phyloP scores from a whole-genome alignment of 2,329 filamentous ascomycete genomes.

The Fusarium camptoceras region DNA sequence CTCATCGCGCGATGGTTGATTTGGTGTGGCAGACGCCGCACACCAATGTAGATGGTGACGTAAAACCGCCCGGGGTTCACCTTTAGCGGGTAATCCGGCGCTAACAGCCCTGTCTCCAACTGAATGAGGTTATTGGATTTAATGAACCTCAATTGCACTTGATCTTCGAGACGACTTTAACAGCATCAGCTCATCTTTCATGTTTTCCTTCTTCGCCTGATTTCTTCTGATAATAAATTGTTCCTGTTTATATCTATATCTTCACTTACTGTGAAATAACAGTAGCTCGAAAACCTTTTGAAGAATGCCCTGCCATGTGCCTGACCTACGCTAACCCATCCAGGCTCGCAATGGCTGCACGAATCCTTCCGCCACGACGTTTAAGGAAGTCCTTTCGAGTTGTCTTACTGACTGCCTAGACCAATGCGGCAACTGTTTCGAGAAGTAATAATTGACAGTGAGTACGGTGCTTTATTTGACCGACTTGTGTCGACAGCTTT shows the following conservation, averaged over 20 bases:
- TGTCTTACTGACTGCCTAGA: background rate
- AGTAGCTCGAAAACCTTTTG: accelerated
- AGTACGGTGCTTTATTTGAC: accelerated
- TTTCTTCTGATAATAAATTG: too few species aligned
- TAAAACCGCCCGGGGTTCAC: background rate
- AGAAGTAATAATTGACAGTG: background rate
- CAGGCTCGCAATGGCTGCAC: background rate
- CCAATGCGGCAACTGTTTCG: background rate
- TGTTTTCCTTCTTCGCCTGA: too few species aligned
- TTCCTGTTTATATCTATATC: too few species aligned
- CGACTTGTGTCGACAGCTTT: too few species aligned
- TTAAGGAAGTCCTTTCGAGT: slow-evolving; percentile 1
- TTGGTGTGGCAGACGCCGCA: background rate
- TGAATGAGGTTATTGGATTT: too few species aligned
- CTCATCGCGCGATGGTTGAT: background rate
- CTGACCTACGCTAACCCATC: background rate
- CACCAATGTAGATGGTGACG: background rate
- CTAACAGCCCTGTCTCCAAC: background rate
- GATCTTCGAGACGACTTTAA: too few species aligned
- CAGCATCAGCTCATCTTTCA: too few species aligned
- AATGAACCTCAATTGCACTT: too few species aligned
- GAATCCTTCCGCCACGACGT: background rate
- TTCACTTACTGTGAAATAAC: accelerated
- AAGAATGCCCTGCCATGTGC: background rate
- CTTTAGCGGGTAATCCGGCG: background rate